Percentiles rank a stretch among this genome's conserved stretches.
Conservation (phyloP, 2,329 filamentous ascomycete species). For the Onygena corvina region DNA sequence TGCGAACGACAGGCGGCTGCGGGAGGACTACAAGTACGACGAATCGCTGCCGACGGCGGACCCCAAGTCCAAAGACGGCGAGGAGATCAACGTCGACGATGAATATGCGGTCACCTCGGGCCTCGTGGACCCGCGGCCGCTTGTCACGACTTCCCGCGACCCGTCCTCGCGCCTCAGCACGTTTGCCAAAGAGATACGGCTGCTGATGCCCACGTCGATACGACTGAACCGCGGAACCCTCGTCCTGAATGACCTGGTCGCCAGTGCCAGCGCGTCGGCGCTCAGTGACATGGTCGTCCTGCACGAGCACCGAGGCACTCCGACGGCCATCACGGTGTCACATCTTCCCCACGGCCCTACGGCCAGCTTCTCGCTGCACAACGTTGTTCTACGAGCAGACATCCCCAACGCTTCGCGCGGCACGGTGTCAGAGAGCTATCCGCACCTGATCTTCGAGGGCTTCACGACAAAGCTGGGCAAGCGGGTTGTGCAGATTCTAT, state of each 20-base stretch:
- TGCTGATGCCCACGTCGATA: slow-evolving; percentile 73
- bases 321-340: slow-evolving; percentile 75
- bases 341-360: slow-evolving; percentile 85
- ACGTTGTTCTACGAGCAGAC: slow-evolving; percentile 83
- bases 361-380: slow-evolving; percentile 76
- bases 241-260: slow-evolving; percentile 72
- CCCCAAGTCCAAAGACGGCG: slow-evolving; percentile 62
- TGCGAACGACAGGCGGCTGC: slow-evolving; percentile 71
- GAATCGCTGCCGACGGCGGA: slow-evolving; percentile 60
- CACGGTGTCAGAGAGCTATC: slow-evolving; percentile 83
- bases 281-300: slow-evolving; percentile 76
- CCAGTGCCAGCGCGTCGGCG: slow-evolving; percentile 65
- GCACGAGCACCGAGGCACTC: slow-evolving; percentile 85
- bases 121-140: slow-evolving; percentile 72
- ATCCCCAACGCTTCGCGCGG: slow-evolving; percentile 79
- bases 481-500: slow-evolving; percentile 76
- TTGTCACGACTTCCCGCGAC: slow-evolving; percentile 83
- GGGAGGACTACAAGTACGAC: slow-evolving; percentile 87
- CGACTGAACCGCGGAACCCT: slow-evolving; percentile 85
- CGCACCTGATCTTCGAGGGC: slow-evolving; percentile 89
- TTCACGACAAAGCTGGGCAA: slow-evolving; percentile 71
- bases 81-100: slow-evolving; percentile 73
- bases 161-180: slow-evolving; percentile 73
- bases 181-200: slow-evolving; percentile 83
- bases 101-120: slow-evolving; percentile 89